Conservation (phyloP, 208 protist species). For the Willaertia magna region DNA sequence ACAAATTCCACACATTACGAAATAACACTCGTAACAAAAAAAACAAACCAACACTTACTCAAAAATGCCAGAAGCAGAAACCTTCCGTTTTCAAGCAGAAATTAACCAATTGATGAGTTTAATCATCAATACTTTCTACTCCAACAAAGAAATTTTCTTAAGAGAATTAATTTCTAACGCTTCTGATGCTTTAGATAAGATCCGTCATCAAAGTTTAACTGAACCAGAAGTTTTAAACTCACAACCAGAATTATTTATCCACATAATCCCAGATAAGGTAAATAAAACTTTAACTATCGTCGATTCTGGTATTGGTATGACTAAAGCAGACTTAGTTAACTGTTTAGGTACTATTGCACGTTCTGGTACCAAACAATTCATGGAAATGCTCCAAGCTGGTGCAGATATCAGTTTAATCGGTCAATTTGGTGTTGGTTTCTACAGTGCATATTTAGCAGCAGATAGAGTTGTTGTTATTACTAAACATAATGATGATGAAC, state of each 20-base stretch:
- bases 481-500: slow-evolving; percentile 92
- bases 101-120: slow-evolving; percentile 93
- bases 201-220: slow-evolving; percentile 87
- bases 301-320: slow-evolving; percentile 98
- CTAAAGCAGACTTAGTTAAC: slow-evolving; percentile 94
- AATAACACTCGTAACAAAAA: too few relatives aligned
- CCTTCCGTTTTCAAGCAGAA: slow-evolving; percentile 78
- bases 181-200: slow-evolving; percentile 95
- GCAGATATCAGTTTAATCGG: slow-evolving; percentile 97
- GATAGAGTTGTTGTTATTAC: slow-evolving; percentile 88
- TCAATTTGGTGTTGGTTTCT: slow-evolving; percentile 99
- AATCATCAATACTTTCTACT: slow-evolving; percentile 99
- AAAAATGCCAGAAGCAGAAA: too few relatives aligned
- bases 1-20: too few relatives aligned
- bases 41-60: too few relatives aligned
- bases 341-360: slow-evolving; percentile 96
- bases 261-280: slow-evolving; percentile 82
- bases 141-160: slow-evolving; percentile 98
- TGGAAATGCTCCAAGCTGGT: slow-evolving; percentile 89
- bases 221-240: slow-evolving; percentile 70
- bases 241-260: slow-evolving; percentile 83
- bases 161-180: slow-evolving; percentile 97
- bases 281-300: slow-evolving; percentile 86
- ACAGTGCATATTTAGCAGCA: slow-evolving; percentile 96
- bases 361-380: slow-evolving; percentile 95